Evolutionary conservation across 2,329 filamentous ascomycete species (phyloP).

Genomic region (Aspergillus amoenus): DNA sequence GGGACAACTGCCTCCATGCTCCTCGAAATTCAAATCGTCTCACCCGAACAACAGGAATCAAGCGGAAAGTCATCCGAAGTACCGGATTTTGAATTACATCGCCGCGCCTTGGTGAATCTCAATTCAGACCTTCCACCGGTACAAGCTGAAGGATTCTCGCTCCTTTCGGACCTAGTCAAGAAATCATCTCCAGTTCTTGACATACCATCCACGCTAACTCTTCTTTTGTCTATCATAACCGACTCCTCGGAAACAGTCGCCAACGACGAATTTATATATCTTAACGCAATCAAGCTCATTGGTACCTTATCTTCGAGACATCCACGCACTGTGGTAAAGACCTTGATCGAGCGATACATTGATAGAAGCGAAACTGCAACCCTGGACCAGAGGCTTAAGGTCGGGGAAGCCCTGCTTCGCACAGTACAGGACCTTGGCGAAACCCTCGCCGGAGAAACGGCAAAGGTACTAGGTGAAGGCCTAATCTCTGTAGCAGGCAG

Average conservation of each 20-base stretch:
- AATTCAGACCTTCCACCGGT: constrained; percentile 42
- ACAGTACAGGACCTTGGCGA: constrained; percentile 43
- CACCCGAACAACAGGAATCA: constrained; percentile 23
- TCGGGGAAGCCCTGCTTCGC: constrained; percentile 43
- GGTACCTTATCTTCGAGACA: constrained; percentile 42
- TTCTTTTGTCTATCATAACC: constrained; percentile 41
- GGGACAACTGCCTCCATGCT: constrained; percentile 44
- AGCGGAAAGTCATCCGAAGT: constrained; percentile 25
- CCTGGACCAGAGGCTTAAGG: constrained; percentile 42
- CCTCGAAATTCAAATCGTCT: constrained; percentile 40
- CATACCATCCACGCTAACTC: constrained; percentile 42
- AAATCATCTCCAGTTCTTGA: constrained; percentile 44
- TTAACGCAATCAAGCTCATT: constrained; percentile 44
- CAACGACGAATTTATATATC: constrained; percentile 45
- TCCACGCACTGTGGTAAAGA: constrained; percentile 42
- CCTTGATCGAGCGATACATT: constrained; percentile 40
- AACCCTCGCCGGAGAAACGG: constrained; percentile 37
- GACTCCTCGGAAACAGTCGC: constrained; percentile 30
- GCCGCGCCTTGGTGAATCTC: constrained; percentile 41
- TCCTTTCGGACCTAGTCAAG: constrained; percentile 40
- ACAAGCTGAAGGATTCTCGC: constrained; percentile 44
- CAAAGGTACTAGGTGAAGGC: constrained; percentile 38
- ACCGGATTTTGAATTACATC: constrained; percentile 41
- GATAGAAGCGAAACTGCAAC: constrained; percentile 37
- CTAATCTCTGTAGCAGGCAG: constrained; percentile 42